phyloP scores from a whole-genome alignment of 1,284 basidiomycete genomes.

The Thecaphora thlaspeos region DNA sequence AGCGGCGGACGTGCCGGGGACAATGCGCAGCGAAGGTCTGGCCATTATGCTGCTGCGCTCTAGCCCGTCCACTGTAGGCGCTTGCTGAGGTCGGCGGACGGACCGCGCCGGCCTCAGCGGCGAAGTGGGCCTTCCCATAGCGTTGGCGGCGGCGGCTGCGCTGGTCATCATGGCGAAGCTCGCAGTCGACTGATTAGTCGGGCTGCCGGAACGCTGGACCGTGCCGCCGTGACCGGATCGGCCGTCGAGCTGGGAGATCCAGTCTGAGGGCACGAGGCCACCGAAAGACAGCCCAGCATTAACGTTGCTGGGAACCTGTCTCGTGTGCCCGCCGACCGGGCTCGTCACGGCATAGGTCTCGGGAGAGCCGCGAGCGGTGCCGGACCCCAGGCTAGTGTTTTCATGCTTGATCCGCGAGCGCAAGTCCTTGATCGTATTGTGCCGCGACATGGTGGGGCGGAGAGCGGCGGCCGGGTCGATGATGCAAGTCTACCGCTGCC shows the following conservation, averaged over 20 bases:
- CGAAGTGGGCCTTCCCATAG: constrained; percentile 9
- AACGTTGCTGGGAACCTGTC: constrained; percentile 3
- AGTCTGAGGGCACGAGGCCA: constrained; percentile 36
- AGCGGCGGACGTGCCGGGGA: neutral
- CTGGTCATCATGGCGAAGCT: constrained; percentile 20
- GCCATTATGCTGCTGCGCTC: neutral
- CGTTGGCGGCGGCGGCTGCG: constrained; percentile 6
- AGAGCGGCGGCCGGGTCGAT: neutral
- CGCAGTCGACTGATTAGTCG: constrained; percentile 23
- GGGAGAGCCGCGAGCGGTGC: constrained; percentile 30
- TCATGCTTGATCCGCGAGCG: constrained; percentile 55
- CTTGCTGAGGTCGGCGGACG: constrained; percentile 34
- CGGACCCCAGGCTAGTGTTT: constrained; percentile 46
- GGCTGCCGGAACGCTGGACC: constrained; percentile 6
- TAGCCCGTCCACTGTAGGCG: constrained; percentile 3
- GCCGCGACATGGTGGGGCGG: constrained; percentile 19
- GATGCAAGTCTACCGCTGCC: too few species aligned
- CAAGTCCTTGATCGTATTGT: constrained; percentile 39
- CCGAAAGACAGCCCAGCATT: constrained; percentile 31
- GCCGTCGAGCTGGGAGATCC: constrained; percentile 32
- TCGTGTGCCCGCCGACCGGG: neutral
- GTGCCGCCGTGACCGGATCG: constrained; percentile 9
- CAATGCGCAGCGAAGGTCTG: neutral
- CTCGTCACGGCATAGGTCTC: constrained; percentile 13
- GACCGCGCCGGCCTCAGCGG: constrained; percentile 44